Conservation (phyloP, 345 rosid species). For the Camelina neglecta region DNA sequence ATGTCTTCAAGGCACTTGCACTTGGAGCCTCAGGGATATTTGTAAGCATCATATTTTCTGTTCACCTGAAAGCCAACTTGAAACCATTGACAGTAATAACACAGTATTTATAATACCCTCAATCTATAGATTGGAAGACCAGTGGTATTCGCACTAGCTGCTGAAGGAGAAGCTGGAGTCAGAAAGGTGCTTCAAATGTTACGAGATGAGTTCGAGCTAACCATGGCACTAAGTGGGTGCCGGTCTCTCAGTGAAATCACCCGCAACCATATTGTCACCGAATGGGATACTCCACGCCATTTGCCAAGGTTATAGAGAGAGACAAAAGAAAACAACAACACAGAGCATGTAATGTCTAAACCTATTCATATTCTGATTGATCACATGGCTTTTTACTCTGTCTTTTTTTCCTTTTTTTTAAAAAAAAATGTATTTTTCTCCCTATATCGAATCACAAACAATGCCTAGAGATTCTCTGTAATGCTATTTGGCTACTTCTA, state of each 20-base stretch:
- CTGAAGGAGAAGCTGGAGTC: constrained; percentile 85
- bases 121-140: constrained; percentile 88
- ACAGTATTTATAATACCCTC: background rate
- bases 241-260: constrained; percentile 82
- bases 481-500: constrained; percentile 29
- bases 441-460: constrained; percentile 19
- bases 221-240: constrained; percentile 93
- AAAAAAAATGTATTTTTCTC: constrained; percentile 1
- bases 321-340: constrained; percentile 16
- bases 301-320: constrained; percentile 51
- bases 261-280: constrained; percentile 71
- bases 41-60: constrained; percentile 52
- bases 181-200: constrained; percentile 81
- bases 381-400: constrained; percentile 17
- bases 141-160: constrained; percentile 82
- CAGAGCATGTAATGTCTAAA: constrained; percentile 29
- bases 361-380: constrained; percentile 28
- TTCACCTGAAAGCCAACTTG: background rate
- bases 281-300: constrained; percentile 66
- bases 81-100: background rate
- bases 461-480: constrained; percentile 25
- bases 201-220: constrained; percentile 83
- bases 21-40: constrained; percentile 93
- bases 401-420: background rate
- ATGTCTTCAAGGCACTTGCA: constrained; percentile 93